phyloP scores from a whole-genome alignment of 2,329 filamentous ascomycete genomes.

The Coniochaeta prunicola region DNA sequence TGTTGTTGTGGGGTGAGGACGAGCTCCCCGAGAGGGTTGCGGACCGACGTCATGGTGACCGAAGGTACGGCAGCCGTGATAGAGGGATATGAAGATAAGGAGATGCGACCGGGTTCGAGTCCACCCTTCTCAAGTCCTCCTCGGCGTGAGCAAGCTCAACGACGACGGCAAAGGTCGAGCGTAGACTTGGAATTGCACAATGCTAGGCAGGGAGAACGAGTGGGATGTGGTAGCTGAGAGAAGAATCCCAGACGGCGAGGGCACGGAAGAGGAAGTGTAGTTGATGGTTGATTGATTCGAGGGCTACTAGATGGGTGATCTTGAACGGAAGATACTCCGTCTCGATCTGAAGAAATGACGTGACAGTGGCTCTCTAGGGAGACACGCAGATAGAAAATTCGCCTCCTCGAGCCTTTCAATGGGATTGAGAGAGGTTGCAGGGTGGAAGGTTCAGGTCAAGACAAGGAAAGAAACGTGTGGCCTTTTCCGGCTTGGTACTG shows the following conservation, averaged over 20 bases:
- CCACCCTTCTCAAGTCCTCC: not conserved
- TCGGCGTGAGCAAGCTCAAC: not conserved
- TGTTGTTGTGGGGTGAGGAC: constrained; percentile 71
- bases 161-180: not conserved
- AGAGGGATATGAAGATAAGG: not conserved
- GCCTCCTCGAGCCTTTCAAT: constrained; percentile 6
- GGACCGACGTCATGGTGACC: constrained; percentile 43
- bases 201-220: not conserved
- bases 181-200: not conserved
- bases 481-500: not conserved
- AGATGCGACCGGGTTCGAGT: not conserved
- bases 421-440: constrained; percentile 1
- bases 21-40: constrained; percentile 46
- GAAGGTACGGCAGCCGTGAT: not conserved
- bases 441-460: not conserved
- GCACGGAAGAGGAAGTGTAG: not conserved
- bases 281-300: not conserved
- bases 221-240: not conserved
- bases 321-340: not conserved
- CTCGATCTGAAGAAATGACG: not conserved
- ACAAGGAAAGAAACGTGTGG: not conserved
- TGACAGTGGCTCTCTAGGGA: not conserved
- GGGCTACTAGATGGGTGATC: constrained; percentile 1
- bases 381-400: constrained; percentile 8
- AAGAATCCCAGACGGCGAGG: not conserved